These are phyloP conservation scores for Trichosporon asahii DNA, from an alignment of 1,284 basidiomycete genomes.

Conservation along the genomic window DNA sequence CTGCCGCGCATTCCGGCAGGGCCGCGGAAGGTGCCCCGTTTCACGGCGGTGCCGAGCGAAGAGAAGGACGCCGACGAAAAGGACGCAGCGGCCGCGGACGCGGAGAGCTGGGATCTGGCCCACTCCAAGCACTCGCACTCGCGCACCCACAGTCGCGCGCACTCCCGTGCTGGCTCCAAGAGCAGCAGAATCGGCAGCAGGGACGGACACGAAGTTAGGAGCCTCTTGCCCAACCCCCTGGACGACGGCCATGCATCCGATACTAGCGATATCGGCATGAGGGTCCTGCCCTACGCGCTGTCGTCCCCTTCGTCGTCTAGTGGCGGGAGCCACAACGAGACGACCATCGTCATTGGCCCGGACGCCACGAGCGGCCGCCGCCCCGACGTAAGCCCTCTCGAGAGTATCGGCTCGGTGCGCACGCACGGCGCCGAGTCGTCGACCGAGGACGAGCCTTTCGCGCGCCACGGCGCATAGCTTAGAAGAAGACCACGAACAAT, in stretches of 20 bases:
- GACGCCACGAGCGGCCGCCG: background rate
- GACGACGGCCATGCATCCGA: background rate
- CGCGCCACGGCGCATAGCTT: background rate
- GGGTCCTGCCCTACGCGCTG: background rate
- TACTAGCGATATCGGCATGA: slow-evolving; percentile 3
- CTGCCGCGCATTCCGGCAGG: background rate
- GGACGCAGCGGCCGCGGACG: no score
- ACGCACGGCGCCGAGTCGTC: background rate
- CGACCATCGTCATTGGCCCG: background rate
- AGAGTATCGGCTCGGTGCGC: background rate
- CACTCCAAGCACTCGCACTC: background rate
- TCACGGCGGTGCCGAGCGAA: background rate
- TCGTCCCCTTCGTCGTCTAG: background rate
- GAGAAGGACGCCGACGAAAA: background rate
- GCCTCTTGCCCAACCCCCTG: background rate
- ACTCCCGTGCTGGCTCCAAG: background rate
- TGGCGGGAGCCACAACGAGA: background rate
- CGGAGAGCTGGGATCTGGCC: no score
- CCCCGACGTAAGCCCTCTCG: background rate
- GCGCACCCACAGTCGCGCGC: background rate
- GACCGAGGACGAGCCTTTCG: background rate
- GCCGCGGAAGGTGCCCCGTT: background rate
- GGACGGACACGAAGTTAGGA: background rate
- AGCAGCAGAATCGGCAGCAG: background rate
- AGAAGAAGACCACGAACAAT: background rate